Evolutionary conservation across 345 rosid genomes (phyloP).

Genomic region (Salix dunnii): DNA sequence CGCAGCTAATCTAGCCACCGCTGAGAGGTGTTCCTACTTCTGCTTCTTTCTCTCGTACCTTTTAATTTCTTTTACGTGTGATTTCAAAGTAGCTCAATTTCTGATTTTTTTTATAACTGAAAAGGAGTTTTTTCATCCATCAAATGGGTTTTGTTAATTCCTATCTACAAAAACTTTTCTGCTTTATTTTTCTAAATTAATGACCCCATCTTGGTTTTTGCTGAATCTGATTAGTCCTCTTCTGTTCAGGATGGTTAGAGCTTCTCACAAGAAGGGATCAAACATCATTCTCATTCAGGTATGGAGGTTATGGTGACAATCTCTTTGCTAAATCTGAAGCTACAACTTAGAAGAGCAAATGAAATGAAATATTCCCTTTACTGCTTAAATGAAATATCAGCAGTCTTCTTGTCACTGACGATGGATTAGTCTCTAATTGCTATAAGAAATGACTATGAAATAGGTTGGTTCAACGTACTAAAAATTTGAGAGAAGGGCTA

Average conservation of each 20-base stretch:
- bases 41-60: background rate
- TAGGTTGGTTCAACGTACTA: background rate
- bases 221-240: background rate
- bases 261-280: constrained; percentile 69
- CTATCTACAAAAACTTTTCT: background rate
- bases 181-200: background rate
- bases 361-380: background rate
- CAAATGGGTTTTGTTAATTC: background rate
- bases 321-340: background rate
- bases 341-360: background rate
- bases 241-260: constrained; percentile 59
- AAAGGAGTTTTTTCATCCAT: background rate
- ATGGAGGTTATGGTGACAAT: background rate
- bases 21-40: constrained; percentile 49
- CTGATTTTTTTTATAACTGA: background rate
- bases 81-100: background rate
- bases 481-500: background rate
- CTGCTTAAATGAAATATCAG: background rate
- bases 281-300: constrained; percentile 92
- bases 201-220: background rate
- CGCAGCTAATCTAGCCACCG: constrained; percentile 65
- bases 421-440: background rate
- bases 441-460: background rate
- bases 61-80: background rate
- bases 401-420: background rate